Evolutionary conservation across 202 grass and related monocot genomes (phyloP).

Genomic region (Schoenoplectus triqueter): DNA sequence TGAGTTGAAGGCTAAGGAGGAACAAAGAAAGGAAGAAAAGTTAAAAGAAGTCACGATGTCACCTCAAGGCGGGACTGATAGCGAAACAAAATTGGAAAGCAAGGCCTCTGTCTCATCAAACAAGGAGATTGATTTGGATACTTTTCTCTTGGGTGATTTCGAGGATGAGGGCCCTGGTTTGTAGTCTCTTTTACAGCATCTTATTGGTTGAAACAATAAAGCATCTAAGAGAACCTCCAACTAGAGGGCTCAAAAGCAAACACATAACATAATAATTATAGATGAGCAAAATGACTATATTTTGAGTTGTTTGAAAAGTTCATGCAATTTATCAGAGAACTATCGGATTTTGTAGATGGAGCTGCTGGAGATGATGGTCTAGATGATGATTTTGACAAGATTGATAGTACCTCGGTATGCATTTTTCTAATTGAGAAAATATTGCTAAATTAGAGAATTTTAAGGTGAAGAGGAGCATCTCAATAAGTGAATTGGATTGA

Average conservation of each 20-base stretch:
- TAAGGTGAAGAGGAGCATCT: conserved; percentile 11
- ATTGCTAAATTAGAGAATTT: not conserved
- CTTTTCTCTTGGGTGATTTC: conserved; percentile 92
- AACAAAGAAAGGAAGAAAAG: conserved; percentile 56
- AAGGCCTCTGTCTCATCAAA: conserved; percentile 75
- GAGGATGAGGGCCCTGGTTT: conserved; percentile 84
- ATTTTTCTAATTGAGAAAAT: conserved; percentile 27
- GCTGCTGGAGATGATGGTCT: conserved; percentile 67
- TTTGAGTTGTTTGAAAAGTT: not conserved
- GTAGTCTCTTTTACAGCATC: conserved; percentile 18
- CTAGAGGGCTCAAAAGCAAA: not conserved
- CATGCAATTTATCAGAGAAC: conserved; percentile 23
- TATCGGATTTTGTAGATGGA: conserved; percentile 47
- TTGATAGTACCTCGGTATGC: conserved; percentile 74
- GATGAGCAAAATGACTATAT: not conserved
- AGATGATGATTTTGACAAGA: conserved; percentile 92
- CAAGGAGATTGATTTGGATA: conserved; percentile 83
- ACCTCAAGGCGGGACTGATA: conserved; percentile 46
- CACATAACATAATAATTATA: not conserved
- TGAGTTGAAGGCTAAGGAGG: conserved; percentile 71
- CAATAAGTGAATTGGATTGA: not conserved
- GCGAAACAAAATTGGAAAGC: conserved; percentile 61
- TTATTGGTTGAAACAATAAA: not conserved
- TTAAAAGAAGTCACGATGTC: conserved; percentile 52
- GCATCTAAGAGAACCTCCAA: not conserved